Conservation (phyloP, 176 grass and related monocot species). For the Bolboschoenus planiculmis region DNA sequence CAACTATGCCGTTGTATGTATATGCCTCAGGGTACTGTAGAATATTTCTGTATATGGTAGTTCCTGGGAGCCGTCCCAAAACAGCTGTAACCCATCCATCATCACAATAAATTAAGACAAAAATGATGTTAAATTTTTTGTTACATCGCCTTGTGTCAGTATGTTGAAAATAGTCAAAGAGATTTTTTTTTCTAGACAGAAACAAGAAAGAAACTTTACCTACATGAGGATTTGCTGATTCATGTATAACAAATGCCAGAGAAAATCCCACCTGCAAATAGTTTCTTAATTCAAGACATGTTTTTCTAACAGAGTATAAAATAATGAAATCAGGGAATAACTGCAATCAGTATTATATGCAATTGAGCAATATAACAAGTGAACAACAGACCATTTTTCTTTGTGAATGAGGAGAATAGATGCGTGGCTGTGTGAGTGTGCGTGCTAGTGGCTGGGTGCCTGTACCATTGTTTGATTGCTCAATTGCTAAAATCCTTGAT, state of each 20-base stretch:
- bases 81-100: conserved; percentile 41
- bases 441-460: background rate
- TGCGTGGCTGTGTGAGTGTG: background rate
- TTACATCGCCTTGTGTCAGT: background rate
- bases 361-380: background rate
- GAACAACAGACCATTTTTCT: background rate
- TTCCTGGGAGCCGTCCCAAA: conserved; percentile 85
- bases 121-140: background rate
- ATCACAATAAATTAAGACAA: background rate
- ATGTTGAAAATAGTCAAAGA: background rate
- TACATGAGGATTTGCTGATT: conserved; percentile 92
- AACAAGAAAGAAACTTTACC: conserved; percentile 41
- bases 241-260: conserved; percentile 91
- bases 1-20: conserved; percentile 85
- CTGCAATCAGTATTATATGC: background rate
- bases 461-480: background rate
- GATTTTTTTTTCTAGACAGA: background rate
- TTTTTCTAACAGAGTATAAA: background rate
- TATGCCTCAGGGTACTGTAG: conserved; percentile 85
- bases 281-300: background rate
- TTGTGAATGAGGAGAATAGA: background rate
- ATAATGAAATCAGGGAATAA: background rate
- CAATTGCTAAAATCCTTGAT: background rate
- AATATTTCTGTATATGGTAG: conserved; percentile 84
- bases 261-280: conserved; percentile 72